Conservation (phyloP, 1,139 yeast species). For the Diutina siamensis region DNA sequence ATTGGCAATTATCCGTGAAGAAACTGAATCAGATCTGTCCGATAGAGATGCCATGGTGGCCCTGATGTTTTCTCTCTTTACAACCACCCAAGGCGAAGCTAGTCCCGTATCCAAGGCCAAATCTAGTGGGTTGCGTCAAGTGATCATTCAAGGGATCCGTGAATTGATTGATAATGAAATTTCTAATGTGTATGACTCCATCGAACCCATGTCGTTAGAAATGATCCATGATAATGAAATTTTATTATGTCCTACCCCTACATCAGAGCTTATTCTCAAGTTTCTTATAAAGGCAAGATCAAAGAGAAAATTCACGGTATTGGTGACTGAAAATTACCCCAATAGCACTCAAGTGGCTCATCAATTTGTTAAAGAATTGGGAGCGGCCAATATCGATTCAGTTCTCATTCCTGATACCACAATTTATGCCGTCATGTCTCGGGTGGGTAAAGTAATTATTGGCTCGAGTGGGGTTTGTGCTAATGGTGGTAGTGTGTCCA, state of each 20-base stretch:
- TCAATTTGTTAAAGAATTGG: constrained; percentile 64
- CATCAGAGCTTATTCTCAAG: constrained; percentile 77
- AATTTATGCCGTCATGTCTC: constrained; percentile 89
- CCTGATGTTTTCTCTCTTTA: constrained; percentile 81
- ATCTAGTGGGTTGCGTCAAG: constrained; percentile 65
- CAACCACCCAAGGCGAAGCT: constrained; percentile 13
- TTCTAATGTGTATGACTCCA: constrained; percentile 77
- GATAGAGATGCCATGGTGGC: constrained; percentile 51
- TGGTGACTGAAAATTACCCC: constrained; percentile 89
- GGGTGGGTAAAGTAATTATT: constrained; percentile 91
- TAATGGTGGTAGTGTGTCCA: constrained; percentile 88
- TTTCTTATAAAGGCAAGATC: constrained; percentile 79
- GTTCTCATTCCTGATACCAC: constrained; percentile 89
- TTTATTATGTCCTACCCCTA: constrained; percentile 86
- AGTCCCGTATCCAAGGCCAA: constrained; percentile 24
- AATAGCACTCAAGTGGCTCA: constrained; percentile 72
- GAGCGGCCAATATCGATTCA: constrained; percentile 81
- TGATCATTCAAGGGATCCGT: constrained; percentile 87
- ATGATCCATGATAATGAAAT: constrained; percentile 92
- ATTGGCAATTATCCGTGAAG: constrained; percentile 79
- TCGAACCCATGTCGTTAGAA: constrained; percentile 83
- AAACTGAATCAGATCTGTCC: constrained; percentile 44
- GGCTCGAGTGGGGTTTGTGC: constrained; percentile 91
- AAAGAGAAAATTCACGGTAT: constrained; percentile 83
- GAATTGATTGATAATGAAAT: constrained; percentile 82